Evolutionary conservation across 1,284 basidiomycete species (phyloP).

Genomic region (Cystobasidiaceae sp.): DNA sequence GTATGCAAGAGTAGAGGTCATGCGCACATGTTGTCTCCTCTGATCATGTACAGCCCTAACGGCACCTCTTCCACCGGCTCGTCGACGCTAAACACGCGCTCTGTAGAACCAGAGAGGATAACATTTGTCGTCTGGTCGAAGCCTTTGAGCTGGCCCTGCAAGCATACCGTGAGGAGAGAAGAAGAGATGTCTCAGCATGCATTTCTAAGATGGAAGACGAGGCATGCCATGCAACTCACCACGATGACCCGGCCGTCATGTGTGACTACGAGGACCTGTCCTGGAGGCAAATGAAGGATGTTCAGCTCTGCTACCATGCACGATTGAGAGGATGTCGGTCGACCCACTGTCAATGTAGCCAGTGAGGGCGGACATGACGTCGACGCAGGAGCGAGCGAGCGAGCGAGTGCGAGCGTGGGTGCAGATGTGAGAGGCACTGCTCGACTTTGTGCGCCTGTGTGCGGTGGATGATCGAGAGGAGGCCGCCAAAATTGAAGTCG

Average conservation of each 20-base stretch:
- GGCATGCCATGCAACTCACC: conserved; percentile 50
- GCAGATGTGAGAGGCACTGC: too few species aligned
- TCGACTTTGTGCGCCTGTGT: too few species aligned
- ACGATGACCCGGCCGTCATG: conserved; percentile 87
- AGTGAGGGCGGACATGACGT: conserved; percentile 34
- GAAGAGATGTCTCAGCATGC: neutral
- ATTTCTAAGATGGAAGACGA: too few species aligned
- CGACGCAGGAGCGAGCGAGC: too few species aligned
- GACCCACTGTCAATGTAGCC: conserved; percentile 76
- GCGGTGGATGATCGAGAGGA: too few species aligned
- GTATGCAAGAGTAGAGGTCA: neutral
- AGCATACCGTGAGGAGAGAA: neutral
- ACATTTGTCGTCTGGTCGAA: conserved; percentile 90
- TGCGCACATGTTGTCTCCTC: conserved; percentile 91
- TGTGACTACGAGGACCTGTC: conserved; percentile 76
- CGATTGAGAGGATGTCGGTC: neutral
- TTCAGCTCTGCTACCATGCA: neutral
- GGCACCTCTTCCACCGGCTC: conserved; percentile 91
- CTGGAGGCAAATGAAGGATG: conserved; percentile 48
- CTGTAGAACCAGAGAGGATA: conserved; percentile 82
- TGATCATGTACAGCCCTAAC: conserved; percentile 91
- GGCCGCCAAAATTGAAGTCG: too few species aligned
- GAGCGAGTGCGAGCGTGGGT: too few species aligned
- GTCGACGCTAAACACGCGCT: conserved; percentile 82
- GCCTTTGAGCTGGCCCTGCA: conserved; percentile 77